Evolutionary conservation across 2,329 filamentous ascomycete species (phyloP), one percentile per base, ranked within the genome.

Genomic region (Alternaria infectoria): DNA sequence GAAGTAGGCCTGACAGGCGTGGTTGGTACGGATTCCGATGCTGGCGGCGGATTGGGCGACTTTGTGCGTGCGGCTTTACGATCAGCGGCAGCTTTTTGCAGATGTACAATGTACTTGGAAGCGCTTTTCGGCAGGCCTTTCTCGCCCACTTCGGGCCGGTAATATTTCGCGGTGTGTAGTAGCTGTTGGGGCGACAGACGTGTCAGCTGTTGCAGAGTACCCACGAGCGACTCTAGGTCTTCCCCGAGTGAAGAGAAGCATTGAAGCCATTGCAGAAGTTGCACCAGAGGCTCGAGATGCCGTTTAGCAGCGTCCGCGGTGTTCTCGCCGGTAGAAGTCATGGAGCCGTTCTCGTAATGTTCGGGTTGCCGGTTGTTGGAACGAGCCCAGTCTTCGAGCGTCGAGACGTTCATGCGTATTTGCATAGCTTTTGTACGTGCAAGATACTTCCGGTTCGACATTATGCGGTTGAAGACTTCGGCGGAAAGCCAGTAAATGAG

Each of bases 361-460:
- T 98, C 96, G 2, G 96, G 93, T 70, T 96, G 91, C 26, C 96
- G 89, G 77, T 97, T 98, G 81, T 99, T 99, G 15, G 88, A 87
- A 28, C 95, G 88, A 2, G 96, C 95, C 96, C 96, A 99, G 76
- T 99, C 96, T 79, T 99, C 96, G 19, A 99, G 84, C 8, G 90
- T 91, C 0, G 96, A 98, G 7, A 99, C 89, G 77, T 99, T 99
- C 94, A 99, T 98, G 69, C 96, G 92, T 72, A 99, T 98, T 79
- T 99, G 96, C 96, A 99, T 99, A 4, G 96, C 96, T 80, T 99
- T 99, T 17, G 96, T 99, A 57, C 96, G 88, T 6, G 96, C 95
- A 10, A 99, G 86, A 75, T 97, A 99, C 78, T 95, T 94, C 68
- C 93, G 89, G 75, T 96, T 97, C 28, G 92, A 95, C 92, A 99